Base-by-base conservation (phyloP, 2,329 filamentous ascomycete species). In the Scedosporium apiospermum region DNA sequence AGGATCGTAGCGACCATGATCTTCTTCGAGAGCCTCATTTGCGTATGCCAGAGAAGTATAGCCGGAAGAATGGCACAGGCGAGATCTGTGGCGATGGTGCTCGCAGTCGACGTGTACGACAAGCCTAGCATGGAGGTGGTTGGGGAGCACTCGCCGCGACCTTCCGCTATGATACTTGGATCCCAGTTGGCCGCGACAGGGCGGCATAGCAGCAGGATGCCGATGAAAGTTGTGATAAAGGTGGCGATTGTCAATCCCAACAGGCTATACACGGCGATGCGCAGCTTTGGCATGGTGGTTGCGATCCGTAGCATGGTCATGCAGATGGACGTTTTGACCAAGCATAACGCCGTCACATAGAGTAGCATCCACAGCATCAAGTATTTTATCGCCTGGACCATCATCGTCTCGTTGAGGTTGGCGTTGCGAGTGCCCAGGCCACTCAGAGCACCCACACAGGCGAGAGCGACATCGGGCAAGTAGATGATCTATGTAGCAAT, bases 301-400 rank as follows among this genome's bases (percentile, higher is more conserved):
- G 68, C 66, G n/a, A 63, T 76, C 9, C 76, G 67, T 41, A 73
- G 71, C 0, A 76, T 72, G 41, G 69, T 72, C 7, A 71, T 68
- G 58, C 75, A 76, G 68, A 69, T 70, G 41, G 74, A 76, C 18
- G 73, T 73, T 51, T 71, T 71, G 65, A 71, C 65, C 18, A 67
- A 63, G 12, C 67, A 65, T 26, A 70, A 62, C 4, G 65, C 65
- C 38, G 63, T 49, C 23, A 70, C 67, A 63, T 71, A 71, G 16
- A 67, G 62, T n/a, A 70, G 55, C 59, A 70, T 70, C 68, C 69
- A 70, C 41, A 70, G 64, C 38, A 67, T 66, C 42, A 69, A 66
- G 18, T 65, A 66, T 41, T 69, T 69, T 44, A 46, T 60, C 41
- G 58, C 18, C 10, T 60, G 41, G 23, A 60, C 41, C n/a, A 64